Evolutionary conservation across 768 basidiomycete genomes (phyloP), one percentile per base, ranked within the genome.

Genomic region (Leccinum fibrillosum): DNA sequence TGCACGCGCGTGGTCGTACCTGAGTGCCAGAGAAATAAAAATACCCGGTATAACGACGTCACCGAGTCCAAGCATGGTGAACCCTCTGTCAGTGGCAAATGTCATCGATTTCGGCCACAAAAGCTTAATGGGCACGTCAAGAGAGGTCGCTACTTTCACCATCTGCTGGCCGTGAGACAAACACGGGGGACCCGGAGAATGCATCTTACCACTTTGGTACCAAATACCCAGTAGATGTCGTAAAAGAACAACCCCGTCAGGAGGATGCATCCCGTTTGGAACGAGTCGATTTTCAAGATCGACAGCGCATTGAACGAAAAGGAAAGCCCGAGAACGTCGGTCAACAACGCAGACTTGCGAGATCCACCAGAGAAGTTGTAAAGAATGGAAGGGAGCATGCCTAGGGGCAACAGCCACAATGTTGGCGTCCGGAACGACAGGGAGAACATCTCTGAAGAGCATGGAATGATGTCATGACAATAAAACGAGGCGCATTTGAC

Each of bases 171-270:
- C 39, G 49, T 63, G 2, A 66, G 58, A 49, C 19, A 53, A 39
- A 30, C 45, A 50, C 47, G 25, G 9, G 25, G 9, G 2, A 13
- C 5, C 4, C 21, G 25, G 47, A 59, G 52, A 8, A 37, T 19
- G n/a, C 35, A 2, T 77, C 89, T 69, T 71, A 90, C 90, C 73
- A 93, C 90, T 66, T 86, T 82, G 0, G 89, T 90, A 19, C 90
- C 90, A 70, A 94, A 95, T 2, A 95, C 93, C 92, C 92, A 97
- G 82, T 88, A 96, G 42, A 97, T 83, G 69, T 98, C 96, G 69
- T 98, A 98, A 44, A 97, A 49, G 75, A 98, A 93, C 23, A 99
- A 77, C 5, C 92, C 94, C 3, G 82, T 81, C 5, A 99, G 78
- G 3, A 98, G 80, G 59, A 93, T 83, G 42, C 81, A 80, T 7